A percentile compares a stretch with the other conserved stretches of the same genome.
phyloP scores from a whole-genome alignment of 441 rosid species.

The Metrosideros polymorpha region DNA sequence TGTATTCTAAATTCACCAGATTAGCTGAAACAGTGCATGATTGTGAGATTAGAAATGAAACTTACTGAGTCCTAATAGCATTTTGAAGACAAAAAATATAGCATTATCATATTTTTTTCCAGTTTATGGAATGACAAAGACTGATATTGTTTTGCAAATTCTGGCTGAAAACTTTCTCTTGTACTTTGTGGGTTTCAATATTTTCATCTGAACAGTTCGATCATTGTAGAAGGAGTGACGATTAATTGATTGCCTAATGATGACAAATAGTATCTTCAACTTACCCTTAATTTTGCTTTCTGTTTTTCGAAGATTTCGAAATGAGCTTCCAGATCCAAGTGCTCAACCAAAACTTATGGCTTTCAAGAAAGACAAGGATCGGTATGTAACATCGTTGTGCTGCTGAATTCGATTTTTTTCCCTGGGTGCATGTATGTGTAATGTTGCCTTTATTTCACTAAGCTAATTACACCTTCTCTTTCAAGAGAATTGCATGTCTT shows the following conservation, averaged over 20 bases:
- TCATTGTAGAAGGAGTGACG: neutral
- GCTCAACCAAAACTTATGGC: slow-evolving; percentile 89
- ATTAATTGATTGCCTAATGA: neutral
- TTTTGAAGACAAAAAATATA: neutral
- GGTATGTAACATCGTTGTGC: slow-evolving; percentile 33
- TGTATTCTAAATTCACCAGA: neutral
- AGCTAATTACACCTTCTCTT: neutral
- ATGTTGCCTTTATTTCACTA: neutral
- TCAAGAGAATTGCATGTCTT: neutral
- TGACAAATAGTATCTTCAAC: neutral
- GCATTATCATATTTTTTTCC: neutral
- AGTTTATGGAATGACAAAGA: neutral
- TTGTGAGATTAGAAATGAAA: neutral
- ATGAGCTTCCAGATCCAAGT: slow-evolving; percentile 96
- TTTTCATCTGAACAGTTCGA: neutral
- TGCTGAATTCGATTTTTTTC: neutral
- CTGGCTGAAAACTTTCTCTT: neutral
- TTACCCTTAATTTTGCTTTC: neutral
- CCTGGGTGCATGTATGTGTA: neutral
- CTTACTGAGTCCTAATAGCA: neutral
- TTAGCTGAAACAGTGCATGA: neutral
- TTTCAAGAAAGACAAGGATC: slow-evolving; percentile 71
- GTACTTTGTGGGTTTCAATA: neutral
- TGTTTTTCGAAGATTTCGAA: slow-evolving; percentile 60
- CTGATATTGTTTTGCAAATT: neutral